Evolutionary conservation across 1,284 basidiomycete genomes (phyloP).

Genomic region (Leucoagaricus sp.): DNA sequence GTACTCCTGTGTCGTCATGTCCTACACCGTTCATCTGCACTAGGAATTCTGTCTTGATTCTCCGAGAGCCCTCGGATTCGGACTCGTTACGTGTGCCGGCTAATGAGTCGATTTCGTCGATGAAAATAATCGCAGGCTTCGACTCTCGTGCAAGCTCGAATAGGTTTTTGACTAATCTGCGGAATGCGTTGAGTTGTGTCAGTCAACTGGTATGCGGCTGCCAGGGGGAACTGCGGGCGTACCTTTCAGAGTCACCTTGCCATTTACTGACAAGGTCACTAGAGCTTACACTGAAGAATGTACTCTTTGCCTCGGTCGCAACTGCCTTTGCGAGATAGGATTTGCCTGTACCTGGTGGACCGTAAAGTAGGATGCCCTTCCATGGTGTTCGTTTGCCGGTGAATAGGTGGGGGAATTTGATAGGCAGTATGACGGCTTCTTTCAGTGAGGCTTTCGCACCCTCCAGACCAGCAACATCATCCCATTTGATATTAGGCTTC

Average conservation of each 20-base stretch:
- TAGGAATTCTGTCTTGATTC: constrained; percentile 98
- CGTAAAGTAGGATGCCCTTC: constrained; percentile 95
- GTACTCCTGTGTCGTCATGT: constrained; percentile 94
- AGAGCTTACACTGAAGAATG: constrained; percentile 96
- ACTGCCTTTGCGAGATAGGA: constrained; percentile 97
- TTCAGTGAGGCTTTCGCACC: constrained; percentile 95
- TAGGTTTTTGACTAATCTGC: constrained; percentile 91
- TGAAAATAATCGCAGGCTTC: constrained; percentile 98
- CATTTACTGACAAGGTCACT: constrained; percentile 98
- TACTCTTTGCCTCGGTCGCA: constrained; percentile 98
- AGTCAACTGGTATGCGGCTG: not conserved
- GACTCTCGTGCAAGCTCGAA: constrained; percentile 96
- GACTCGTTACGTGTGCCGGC: constrained; percentile 95
- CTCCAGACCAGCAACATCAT: constrained; percentile 95
- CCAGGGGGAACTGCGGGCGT: constrained; percentile 27
- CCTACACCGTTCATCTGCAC: constrained; percentile 99
- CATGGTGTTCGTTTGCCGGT: constrained; percentile 98
- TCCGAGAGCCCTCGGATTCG: constrained; percentile 92
- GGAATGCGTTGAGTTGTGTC: not conserved
- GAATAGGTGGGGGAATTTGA: constrained; percentile 98
- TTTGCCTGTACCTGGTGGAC: constrained; percentile 95
- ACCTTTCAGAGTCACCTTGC: constrained; percentile 99
- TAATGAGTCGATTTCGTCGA: constrained; percentile 97
- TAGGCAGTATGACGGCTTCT: constrained; percentile 97
- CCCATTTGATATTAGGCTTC: constrained; percentile 97